Evolutionary conservation across 768 basidiomycete species (phyloP).

Genomic region (Boletus reticuloceps): DNA sequence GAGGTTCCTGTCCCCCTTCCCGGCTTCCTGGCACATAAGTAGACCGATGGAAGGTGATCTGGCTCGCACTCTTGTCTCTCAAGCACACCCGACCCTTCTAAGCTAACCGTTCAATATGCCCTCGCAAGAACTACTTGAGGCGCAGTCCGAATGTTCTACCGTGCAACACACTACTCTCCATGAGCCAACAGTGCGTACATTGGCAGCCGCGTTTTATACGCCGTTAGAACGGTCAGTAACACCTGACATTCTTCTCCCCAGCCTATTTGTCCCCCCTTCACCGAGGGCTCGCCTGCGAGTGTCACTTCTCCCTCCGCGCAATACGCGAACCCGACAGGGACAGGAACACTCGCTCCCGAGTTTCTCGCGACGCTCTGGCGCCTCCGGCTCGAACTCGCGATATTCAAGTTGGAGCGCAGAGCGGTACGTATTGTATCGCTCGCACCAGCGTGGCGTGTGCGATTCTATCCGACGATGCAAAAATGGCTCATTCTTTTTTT

Average conservation of each 20-base stretch:
- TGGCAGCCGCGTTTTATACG: background rate
- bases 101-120: slow-evolving; percentile 1
- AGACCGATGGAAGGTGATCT: slow-evolving; percentile 3
- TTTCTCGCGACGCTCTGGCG: slow-evolving; percentile 18
- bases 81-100: background rate
- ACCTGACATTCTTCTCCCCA: background rate
- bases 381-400: slow-evolving; percentile 15
- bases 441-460: background rate
- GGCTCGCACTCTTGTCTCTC: background rate
- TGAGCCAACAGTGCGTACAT: background rate
- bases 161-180: background rate
- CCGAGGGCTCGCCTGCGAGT: background rate
- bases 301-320: background rate
- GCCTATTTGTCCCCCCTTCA: background rate
- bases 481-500: background rate
- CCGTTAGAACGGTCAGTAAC: background rate
- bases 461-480: background rate
- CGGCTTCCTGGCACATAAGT: slow-evolving; percentile 15
- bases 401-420: slow-evolving; percentile 22
- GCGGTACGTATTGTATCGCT: slow-evolving; percentile 13
- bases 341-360: slow-evolving; percentile 1
- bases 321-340: background rate
- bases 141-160: background rate
- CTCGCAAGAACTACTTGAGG: background rate
- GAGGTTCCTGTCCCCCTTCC: slow-evolving; percentile 1